phyloP scores from a whole-genome alignment of 805 yeast genomes.

The Isabelozyma pseudorhagii region DNA sequence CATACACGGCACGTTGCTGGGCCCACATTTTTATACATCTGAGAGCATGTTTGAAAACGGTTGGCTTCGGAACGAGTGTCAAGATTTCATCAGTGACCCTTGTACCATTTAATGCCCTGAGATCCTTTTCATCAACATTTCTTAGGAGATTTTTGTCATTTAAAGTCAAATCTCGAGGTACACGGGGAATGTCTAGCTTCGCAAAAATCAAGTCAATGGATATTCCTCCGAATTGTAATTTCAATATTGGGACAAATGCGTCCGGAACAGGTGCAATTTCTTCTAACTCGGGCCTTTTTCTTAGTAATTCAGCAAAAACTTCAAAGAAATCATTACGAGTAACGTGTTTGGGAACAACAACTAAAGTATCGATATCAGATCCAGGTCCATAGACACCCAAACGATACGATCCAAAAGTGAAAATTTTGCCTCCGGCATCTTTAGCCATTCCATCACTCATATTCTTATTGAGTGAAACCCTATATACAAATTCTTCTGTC shows the following conservation, averaged over 20 bases:
- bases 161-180: constrained; percentile 70
- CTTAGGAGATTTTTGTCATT: constrained; percentile 81
- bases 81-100: constrained; percentile 95
- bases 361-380: constrained; percentile 92
- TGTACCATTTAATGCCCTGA: constrained; percentile 91
- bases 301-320: constrained; percentile 68
- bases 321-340: constrained; percentile 84
- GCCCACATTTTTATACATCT: constrained; percentile 97
- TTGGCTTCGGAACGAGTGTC: constrained; percentile 85
- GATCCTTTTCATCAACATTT: constrained; percentile 87
- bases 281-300: constrained; percentile 76
- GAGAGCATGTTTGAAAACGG: constrained; percentile 87
- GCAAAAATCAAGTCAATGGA: constrained; percentile 91
- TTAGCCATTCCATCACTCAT: constrained; percentile 97
- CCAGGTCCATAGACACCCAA: constrained; percentile 98
- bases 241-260: constrained; percentile 96
- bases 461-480: constrained; percentile 74
- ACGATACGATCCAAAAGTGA: constrained; percentile 91
- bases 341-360: constrained; percentile 97
- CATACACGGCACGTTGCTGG: constrained; percentile 88
- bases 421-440: constrained; percentile 98
- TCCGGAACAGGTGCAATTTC: constrained; percentile 94
- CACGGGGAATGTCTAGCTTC: constrained; percentile 74
- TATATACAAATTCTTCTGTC: constrained; percentile 77
- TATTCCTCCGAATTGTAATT: constrained; percentile 84